These are phyloP conservation scores for Coprinopsis cinerea DNA, from an alignment of 768 basidiomycete genomes.

Conservation along the genomic window DNA sequence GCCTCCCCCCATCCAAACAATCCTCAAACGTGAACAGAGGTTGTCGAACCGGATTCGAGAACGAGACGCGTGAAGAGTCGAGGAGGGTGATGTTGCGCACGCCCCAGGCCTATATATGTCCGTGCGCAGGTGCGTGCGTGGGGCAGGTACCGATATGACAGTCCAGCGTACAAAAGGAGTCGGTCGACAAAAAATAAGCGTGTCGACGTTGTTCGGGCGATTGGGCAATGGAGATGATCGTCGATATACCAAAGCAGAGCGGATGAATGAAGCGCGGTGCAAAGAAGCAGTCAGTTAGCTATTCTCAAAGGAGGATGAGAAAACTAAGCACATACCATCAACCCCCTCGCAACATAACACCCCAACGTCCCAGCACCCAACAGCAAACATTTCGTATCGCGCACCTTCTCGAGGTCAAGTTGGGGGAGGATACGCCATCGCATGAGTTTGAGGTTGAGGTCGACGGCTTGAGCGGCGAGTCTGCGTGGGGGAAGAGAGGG, in stretches of 20 bases:
- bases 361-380: constrained; percentile 96
- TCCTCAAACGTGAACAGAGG: constrained; percentile 95
- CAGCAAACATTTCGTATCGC: constrained; percentile 71
- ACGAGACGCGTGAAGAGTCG: constrained; percentile 87
- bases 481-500: constrained; percentile 28
- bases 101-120: constrained; percentile 75
- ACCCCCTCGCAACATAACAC: constrained; percentile 87
- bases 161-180: neutral
- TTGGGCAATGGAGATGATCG: no score
- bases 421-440: constrained; percentile 91
- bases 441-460: constrained; percentile 96
- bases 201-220: no score
- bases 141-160: neutral
- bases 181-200: neutral
- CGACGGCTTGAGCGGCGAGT: constrained; percentile 94
- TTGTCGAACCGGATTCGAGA: constrained; percentile 96
- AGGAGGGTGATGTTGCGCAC: constrained; percentile 90
- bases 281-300: no score
- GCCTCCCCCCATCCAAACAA: constrained; percentile 86
- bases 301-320: no score
- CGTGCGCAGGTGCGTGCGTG: neutral
- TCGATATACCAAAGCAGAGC: no score
- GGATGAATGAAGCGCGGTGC: no score
- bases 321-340: constrained; percentile 59
- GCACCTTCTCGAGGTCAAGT: constrained; percentile 84